A percentile compares a stretch with the other conserved stretches of the same genome.
Evolutionary conservation across 345 rosid genomes (phyloP).

Genomic region (Rhodamnia rubescens): DNA sequence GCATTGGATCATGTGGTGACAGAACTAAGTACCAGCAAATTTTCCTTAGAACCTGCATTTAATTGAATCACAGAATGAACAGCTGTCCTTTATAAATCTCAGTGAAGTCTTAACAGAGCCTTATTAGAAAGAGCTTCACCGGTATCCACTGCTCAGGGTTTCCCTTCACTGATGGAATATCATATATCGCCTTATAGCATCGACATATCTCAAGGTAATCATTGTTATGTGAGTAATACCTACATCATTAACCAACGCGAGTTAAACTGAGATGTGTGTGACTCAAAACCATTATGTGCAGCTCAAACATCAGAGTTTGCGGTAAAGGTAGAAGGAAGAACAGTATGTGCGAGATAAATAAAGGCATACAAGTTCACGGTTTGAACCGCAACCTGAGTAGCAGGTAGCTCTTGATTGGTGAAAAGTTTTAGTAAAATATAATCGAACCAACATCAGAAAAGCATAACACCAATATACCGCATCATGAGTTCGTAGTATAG

Average conservation of each 20-base stretch:
- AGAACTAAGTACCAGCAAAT: slow-evolving; percentile 79
- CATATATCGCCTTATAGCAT: slow-evolving; percentile 89
- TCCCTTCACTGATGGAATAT: slow-evolving; percentile 81
- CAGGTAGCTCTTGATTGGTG: neutral
- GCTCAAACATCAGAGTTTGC: too few relatives aligned
- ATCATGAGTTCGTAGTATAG: slow-evolving; percentile 79
- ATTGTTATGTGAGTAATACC: slow-evolving; percentile 74
- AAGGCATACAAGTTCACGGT: neutral
- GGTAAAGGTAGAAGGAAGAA: neutral
- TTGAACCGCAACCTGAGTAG: neutral
- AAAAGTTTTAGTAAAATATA: neutral
- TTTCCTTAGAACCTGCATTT: slow-evolving; percentile 59
- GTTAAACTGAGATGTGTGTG: neutral
- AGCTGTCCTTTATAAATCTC: neutral
- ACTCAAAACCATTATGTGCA: neutral
- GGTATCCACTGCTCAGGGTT: slow-evolving; percentile 69
- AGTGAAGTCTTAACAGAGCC: neutral
- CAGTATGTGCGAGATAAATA: neutral
- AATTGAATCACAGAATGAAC: neutral
- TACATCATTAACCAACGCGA: neutral
- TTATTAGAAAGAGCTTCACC: slow-evolving; percentile 18
- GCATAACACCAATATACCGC: slow-evolving; percentile 25
- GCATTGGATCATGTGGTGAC: slow-evolving; percentile 79
- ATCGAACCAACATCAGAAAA: neutral
- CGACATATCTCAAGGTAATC: slow-evolving; percentile 88